Evolutionary conservation across 2,329 filamentous ascomycete species (phyloP).

Genomic region (Fusarium camptoceras): DNA sequence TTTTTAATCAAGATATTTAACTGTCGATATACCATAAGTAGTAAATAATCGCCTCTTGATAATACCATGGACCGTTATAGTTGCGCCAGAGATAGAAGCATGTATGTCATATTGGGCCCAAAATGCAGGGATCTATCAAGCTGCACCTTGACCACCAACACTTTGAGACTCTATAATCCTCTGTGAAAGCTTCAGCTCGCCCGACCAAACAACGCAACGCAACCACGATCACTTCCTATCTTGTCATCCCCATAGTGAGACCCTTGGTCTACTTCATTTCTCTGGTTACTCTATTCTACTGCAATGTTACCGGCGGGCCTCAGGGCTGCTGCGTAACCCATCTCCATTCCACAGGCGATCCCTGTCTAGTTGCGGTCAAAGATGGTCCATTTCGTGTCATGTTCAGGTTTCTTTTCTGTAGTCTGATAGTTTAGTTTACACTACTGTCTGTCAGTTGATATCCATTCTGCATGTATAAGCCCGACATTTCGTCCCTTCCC

Average conservation of each 20-base stretch:
- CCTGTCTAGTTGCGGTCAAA: slow-evolving; percentile 28
- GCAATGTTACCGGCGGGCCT: slow-evolving; percentile 20
- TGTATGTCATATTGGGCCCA: slow-evolving; percentile 22
- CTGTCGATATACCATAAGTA: slow-evolving; percentile 20
- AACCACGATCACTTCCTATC: slow-evolving; percentile 27
- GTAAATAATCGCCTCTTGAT: slow-evolving; percentile 9
- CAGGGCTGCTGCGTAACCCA: slow-evolving; percentile 34
- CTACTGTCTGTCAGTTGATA: slow-evolving; percentile 1
- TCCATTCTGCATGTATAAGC: slow-evolving; percentile 23
- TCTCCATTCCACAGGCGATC: slow-evolving; percentile 14
- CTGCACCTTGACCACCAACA: slow-evolving; percentile 33
- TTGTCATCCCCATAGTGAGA: slow-evolving; percentile 16
- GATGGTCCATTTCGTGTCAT: slow-evolving; percentile 16
- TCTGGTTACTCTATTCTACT: neutral
- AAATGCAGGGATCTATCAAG: slow-evolving; percentile 41
- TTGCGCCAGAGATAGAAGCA: slow-evolving; percentile 4
- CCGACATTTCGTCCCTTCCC: slow-evolving; percentile 21
- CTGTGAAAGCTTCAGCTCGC: slow-evolving; percentile 19
- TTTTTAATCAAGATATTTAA: neutral
- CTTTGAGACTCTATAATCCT: neutral
- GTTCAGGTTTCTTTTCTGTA: slow-evolving; percentile 6
- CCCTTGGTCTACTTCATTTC: slow-evolving; percentile 16
- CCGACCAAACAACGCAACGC: slow-evolving; percentile 10
- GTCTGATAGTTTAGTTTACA: slow-evolving; percentile 8
- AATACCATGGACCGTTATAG: slow-evolving; percentile 12